phyloP scores from a whole-genome alignment of 2,329 filamentous ascomycete genomes.

The Paraphaeosphaeria minitans region DNA sequence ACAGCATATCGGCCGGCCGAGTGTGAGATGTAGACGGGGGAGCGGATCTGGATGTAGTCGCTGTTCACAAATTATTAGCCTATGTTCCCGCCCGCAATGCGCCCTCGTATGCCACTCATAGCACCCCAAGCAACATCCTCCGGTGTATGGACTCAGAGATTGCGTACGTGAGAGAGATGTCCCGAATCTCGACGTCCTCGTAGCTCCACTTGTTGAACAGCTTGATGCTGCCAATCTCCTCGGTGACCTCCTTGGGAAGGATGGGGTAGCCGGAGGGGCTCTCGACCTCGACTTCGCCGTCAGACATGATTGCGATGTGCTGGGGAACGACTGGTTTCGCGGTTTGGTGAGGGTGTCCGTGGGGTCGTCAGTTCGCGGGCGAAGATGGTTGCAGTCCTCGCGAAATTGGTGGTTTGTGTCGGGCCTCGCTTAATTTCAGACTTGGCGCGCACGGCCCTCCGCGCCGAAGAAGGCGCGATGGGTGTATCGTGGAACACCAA shows the following conservation, averaged over 20 bases:
- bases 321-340: conserved; percentile 29
- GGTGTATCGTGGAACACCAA: not conserved
- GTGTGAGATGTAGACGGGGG: conserved; percentile 98
- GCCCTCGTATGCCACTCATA: conserved; percentile 22
- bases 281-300: conserved; percentile 94
- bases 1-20: conserved; percentile 97
- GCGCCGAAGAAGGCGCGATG: not conserved
- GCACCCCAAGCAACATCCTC: conserved; percentile 14
- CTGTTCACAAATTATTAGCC: conserved; percentile 59
- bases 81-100: conserved; percentile 24
- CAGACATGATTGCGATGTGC: conserved; percentile 71
- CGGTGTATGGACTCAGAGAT: conserved; percentile 18
- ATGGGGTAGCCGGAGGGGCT: conserved; percentile 74
- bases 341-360: conserved; percentile 30
- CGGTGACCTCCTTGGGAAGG: conserved; percentile 90
- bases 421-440: conserved; percentile 14
- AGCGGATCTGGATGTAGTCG: conserved; percentile 99
- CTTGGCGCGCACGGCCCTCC: conserved; percentile 24
- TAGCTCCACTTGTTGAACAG: conserved; percentile 99
- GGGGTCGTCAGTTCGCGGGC: conserved; percentile 32
- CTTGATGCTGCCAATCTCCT: conserved; percentile 91
- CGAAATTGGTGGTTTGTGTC: too few species aligned
- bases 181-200: conserved; percentile 98
- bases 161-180: conserved; percentile 98
- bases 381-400: too few species aligned